These are phyloP conservation scores for Phytophthora sp. DNA, from an alignment of 352 stramenopile genomes.

Conservation along the genomic window DNA sequence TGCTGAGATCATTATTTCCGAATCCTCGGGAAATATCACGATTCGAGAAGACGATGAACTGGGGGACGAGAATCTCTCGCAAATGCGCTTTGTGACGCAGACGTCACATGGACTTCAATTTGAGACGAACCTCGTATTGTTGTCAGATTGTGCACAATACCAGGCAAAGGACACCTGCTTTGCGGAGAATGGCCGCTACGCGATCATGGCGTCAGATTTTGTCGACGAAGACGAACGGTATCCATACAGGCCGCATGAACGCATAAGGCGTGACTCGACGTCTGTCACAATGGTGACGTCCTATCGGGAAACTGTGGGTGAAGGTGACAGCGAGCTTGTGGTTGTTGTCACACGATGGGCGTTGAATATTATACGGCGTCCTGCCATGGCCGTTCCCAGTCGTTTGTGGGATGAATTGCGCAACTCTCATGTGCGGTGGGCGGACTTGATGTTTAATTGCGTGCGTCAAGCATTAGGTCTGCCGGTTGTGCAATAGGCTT, in stretches of 20 bases:
- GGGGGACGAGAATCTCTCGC: constrained; percentile 47
- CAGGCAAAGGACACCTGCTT: background rate
- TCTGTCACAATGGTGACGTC: constrained; percentile 44
- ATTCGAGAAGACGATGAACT: constrained; percentile 78
- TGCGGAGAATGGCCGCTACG: constrained; percentile 39
- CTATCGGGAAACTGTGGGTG: constrained; percentile 25
- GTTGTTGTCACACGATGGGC: constrained; percentile 40
- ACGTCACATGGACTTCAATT: constrained; percentile 34
- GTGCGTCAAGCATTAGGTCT: constrained; percentile 37
- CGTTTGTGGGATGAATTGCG: constrained; percentile 26
- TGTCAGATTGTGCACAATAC: constrained; percentile 35
- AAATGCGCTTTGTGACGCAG: constrained; percentile 55
- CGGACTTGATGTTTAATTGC: constrained; percentile 39
- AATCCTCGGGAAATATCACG: constrained; percentile 68
- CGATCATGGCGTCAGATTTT: constrained; percentile 51
- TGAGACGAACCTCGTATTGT: constrained; percentile 51
- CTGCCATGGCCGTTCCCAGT: constrained; percentile 21
- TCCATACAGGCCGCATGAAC: constrained; percentile 53
- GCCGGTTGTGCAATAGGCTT: constrained; percentile 16
- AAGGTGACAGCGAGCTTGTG: constrained; percentile 29
- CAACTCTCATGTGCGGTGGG: constrained; percentile 33
- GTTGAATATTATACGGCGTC: constrained; percentile 26
- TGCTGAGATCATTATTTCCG: constrained; percentile 74
- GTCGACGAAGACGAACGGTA: constrained; percentile 58
- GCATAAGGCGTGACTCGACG: constrained; percentile 51